Conservation (phyloP, 2,329 filamentous ascomycete species). For the Drechmeria coniospora region DNA sequence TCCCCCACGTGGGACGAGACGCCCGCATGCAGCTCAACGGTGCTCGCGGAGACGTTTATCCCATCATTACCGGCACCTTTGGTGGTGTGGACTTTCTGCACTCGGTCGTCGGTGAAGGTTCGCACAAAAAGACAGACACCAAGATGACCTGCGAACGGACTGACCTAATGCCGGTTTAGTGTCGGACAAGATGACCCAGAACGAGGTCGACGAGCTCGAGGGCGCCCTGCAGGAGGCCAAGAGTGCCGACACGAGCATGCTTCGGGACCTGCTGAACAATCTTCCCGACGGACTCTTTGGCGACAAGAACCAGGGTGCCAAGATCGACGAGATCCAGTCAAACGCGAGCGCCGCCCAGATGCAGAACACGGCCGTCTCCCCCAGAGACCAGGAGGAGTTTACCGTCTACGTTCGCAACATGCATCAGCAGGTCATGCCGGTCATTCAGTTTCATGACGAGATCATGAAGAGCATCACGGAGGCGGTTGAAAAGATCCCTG, state of each 20-base stretch:
- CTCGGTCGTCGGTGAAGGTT: slow-evolving; percentile 58
- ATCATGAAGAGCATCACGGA: slow-evolving; percentile 65
- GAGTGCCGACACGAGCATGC: slow-evolving; percentile 52
- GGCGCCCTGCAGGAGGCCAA: slow-evolving; percentile 56
- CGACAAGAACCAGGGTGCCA: slow-evolving; percentile 54
- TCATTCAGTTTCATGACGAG: slow-evolving; percentile 82
- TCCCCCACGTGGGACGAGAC: slow-evolving; percentile 69
- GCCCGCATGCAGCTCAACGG: slow-evolving; percentile 58
- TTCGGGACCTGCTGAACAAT: slow-evolving; percentile 67
- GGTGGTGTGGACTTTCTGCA: slow-evolving; percentile 90
- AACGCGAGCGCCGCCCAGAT: slow-evolving; percentile 64
- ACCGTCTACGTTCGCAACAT: slow-evolving; percentile 60
- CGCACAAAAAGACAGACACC: no score
- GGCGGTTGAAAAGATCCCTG: slow-evolving; percentile 70
- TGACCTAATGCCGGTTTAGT: no score
- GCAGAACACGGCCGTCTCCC: slow-evolving; percentile 57
- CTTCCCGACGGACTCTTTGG: slow-evolving; percentile 72
- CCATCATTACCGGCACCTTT: slow-evolving; percentile 80
- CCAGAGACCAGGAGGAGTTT: slow-evolving; percentile 70
- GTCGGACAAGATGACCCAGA: slow-evolving; percentile 80
- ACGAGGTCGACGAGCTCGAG: slow-evolving; percentile 78
- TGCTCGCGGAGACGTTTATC: slow-evolving; percentile 53
- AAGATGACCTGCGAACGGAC: no score
- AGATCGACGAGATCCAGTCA: slow-evolving; percentile 64
- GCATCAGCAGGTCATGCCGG: slow-evolving; percentile 70